Evolutionary conservation across 805 yeast species (phyloP).

Genomic region (Candida easanensis): DNA sequence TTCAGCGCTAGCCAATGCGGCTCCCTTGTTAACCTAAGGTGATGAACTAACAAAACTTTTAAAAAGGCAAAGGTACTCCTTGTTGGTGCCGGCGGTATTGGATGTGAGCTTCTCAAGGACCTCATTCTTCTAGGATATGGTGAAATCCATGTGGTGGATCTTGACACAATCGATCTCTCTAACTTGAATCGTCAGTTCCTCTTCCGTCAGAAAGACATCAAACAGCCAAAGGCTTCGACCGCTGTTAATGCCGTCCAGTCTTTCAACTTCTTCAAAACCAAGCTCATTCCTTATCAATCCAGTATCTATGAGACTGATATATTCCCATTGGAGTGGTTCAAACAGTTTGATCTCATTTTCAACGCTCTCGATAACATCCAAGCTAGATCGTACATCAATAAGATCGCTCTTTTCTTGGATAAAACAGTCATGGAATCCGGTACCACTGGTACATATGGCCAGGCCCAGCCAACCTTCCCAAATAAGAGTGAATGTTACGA

Average conservation of each 20-base stretch:
- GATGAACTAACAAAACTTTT: background rate
- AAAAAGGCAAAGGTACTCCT: constrained; percentile 56
- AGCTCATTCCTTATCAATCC: constrained; percentile 77
- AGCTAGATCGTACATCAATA: constrained; percentile 88
- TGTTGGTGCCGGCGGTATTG: constrained; percentile 97
- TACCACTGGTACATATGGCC: constrained; percentile 93
- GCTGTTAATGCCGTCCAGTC: constrained; percentile 78
- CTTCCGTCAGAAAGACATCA: constrained; percentile 86
- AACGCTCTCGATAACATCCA: constrained; percentile 94
- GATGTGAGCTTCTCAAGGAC: constrained; percentile 86
- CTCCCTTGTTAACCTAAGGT: background rate
- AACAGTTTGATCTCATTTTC: constrained; percentile 72
- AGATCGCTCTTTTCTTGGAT: constrained; percentile 67
- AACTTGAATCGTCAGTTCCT: constrained; percentile 92
- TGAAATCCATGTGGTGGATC: constrained; percentile 87
- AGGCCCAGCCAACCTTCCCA: constrained; percentile 87
- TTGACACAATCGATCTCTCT: constrained; percentile 91
- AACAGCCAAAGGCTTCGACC: constrained; percentile 80
- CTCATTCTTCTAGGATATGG: constrained; percentile 77
- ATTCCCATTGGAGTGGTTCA: constrained; percentile 77
- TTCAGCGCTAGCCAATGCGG: too few species aligned
- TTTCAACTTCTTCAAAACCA: constrained; percentile 62
- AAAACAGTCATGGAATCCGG: constrained; percentile 90
- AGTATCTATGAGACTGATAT: constrained; percentile 74
- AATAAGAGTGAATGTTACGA: constrained; percentile 88